phyloP scores from a whole-genome alignment of 192 early-diverging fungal genomes.

The Gonapodya sp. region DNA sequence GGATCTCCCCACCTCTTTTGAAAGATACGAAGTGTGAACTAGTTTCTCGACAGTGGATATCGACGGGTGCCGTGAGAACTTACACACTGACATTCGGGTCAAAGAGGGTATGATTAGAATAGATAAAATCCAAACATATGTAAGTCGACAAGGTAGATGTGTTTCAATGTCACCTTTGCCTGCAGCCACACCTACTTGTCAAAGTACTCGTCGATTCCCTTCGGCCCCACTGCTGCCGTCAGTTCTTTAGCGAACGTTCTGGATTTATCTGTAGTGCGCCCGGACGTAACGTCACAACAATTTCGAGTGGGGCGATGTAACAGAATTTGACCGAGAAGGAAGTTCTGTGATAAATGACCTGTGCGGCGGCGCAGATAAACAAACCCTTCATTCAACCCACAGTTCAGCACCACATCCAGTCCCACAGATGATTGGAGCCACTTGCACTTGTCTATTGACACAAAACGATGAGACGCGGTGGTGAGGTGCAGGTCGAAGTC shows the following conservation, averaged over 20 bases:
- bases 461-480: too few species aligned
- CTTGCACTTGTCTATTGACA: constrained; percentile 2
- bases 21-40: too few species aligned
- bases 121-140: not conserved
- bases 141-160: not conserved
- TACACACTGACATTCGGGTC: constrained; percentile 4
- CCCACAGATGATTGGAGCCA: not conserved
- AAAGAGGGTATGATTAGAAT: not conserved
- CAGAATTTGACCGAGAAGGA: too few species aligned
- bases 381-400: not conserved
- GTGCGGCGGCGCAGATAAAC: too few species aligned
- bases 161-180: too few species aligned
- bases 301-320: too few species aligned
- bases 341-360: too few species aligned
- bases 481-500: too few species aligned
- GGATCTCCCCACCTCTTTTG: not conserved
- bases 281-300: not conserved
- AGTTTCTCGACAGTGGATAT: too few species aligned
- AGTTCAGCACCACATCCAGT: constrained; percentile 1
- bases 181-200: constrained; percentile 5
- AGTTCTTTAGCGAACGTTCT: not conserved
- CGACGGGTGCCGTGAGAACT: not conserved
- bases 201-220: constrained; percentile 10
- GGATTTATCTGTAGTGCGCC: not conserved
- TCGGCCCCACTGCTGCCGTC: not conserved